Base-by-base conservation (phyloP, 2,329 filamentous ascomycete genomes). In the Botrytis fabae region DNA sequence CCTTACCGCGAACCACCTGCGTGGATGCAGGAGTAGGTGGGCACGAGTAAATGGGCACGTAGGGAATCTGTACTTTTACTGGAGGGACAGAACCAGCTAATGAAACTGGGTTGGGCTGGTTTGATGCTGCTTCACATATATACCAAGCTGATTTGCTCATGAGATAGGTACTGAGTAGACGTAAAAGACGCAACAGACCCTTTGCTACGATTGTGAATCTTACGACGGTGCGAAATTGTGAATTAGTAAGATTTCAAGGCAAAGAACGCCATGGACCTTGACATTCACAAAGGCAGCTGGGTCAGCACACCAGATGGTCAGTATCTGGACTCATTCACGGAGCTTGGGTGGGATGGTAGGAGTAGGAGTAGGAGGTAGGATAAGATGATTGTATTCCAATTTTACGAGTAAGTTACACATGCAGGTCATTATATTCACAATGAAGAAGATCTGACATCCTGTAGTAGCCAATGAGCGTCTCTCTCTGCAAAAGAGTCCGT, bases 1-100 rank as follows among this genome's bases (percentile, higher is more conserved):
- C 61, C 61, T 46, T 64, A 32, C 61, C 61, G 38, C 25, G 28
- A 63, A 63, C 25, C 61, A 63, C 25, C 61, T 63, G 38, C 38
- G 61, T 63, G 40, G 10, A 28, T 28, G 14, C 46, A 42, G 18
- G 14, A 32, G 40, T 51, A 14, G 25, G 48, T 51, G 25, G 35
- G 35, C 35, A 38, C 35, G 35, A 38, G 35, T 38, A 8, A 8
- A 8, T 38, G 35, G 35, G 35, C 35, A 38, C 35, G 35, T 38
- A 38, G 35, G 35, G 35, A 38, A 6, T 38, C 35, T 38, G 35
- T 38, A 25, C 16, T 28, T n/a, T 38, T 63, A 60, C 20, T 60
- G 20, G 59, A 60, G 28, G n/a, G n/a, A 54, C 51, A n/a, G 2
- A 54, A 28, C n/a, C n/a, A 18, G 28, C n/a, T 16, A 16, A 54